Base-by-base conservation (phyloP, 1,284 basidiomycete species). In the Testicularia cyperi region DNA sequence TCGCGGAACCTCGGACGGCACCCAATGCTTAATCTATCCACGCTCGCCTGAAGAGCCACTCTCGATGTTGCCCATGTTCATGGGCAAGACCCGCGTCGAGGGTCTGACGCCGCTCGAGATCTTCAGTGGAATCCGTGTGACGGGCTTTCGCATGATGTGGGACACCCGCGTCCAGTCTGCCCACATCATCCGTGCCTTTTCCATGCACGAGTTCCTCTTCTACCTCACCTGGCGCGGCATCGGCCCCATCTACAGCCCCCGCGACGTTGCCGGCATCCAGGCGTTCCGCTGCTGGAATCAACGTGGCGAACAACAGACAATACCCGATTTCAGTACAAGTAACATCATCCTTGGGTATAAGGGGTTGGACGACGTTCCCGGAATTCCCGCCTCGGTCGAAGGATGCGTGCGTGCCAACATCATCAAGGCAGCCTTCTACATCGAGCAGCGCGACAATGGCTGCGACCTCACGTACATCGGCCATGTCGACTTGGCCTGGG, bases 181-280 rank as follows among this genome's bases (percentile, higher is more conserved):
- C 12, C 43, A 60, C 37, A 61, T 62, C 28, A 39, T 70, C 35
- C 49, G 57, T 12, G 23, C 49, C 19, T 70, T 61, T 22, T 45
- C 43, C 6, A 57, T 54, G 44, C 44, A 56, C 44, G 61, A 62
- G n/a, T 61, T 61, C 39, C 44, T 57, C 31, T 70, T 70, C 42
- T 70, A 70, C 34, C 44, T 67, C 28, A 53, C 62, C 14, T 61
- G 48, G 49, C 30, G 62, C 5, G 67, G 67, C 15, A 70, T 70
- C 27, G 65, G 65, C 0, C 67, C 58, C 22, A 53, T 68, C 35
- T 62, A 70, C 39, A 57, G 44, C 25, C 56, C 61, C 4, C 36
- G 67, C 21, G 67, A 70, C 41, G 44, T 54, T 14, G 44, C 44
- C 15, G 67, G 67, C 27, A 39, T 65, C 9, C 65, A 70, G 38